Base-by-base conservation (phyloP, 176 grass and related monocot species). In the Saccharum officinarum region DNA sequence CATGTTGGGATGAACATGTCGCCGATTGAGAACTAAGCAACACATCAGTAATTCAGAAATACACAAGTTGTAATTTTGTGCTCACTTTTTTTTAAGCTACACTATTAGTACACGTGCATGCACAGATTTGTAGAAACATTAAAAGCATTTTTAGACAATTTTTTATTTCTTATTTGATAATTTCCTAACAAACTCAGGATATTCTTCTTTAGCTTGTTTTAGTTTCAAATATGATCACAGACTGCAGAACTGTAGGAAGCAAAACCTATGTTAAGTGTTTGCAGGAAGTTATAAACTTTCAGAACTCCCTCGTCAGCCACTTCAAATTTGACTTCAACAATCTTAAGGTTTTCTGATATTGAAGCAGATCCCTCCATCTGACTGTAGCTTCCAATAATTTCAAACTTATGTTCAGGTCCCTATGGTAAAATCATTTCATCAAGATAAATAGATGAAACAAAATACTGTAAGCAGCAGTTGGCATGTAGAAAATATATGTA, bases 321-420 rank as follows among this genome's bases (percentile, higher is more conserved):
- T 7, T 73, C 71, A 73, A 14, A 47, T 73, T 73, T 49, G 71
- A 73, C 42, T 30, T 73, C 42, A 46, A 73, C 42, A 49, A 28
- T 46, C 41, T 28, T 30, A 7, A 73, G 42, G 13, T 73, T 30
- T 46, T 73, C 71, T 28, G 42, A 73, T 47, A 73, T 73, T 49
- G 42, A 2, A 49, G 71, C 2, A 30, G 71, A 73, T 73, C 13
- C 41, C 41, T 73, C 23, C 23, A 73, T 30, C 8, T 49, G 13
- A 28, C 23, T 47, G 14, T 49, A 26, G 42, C n/a, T 47, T 73
- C 71, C 71, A 30, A 16, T 73, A 17, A 49, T 73, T 28, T 73
- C 3, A 0, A 49, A 12, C 23, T 73, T 49, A 73, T 73, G 44
- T 47, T 73, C 42, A 73, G 71, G 71, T 46, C 71, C 42, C 71